phyloP scores from a whole-genome alignment of 169 alveolate species.

The Theileria parva region DNA sequence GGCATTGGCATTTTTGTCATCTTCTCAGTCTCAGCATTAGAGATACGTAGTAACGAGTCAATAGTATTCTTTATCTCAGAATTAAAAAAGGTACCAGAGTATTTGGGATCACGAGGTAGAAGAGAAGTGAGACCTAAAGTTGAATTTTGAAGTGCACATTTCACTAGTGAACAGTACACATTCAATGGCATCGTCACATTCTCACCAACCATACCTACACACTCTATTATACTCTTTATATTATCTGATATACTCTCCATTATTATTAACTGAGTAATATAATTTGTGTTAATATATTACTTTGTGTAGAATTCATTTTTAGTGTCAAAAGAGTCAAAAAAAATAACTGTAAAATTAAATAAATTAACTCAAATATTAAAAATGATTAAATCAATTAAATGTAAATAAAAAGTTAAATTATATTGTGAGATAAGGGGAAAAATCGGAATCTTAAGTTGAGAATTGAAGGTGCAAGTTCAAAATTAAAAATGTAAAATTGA shows the following conservation, averaged over 20 bases:
- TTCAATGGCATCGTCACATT: conserved; percentile 54
- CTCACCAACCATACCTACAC: conserved; percentile 18
- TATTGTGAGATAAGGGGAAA: not conserved
- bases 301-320: not conserved
- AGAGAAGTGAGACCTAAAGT: conserved; percentile 22
- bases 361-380: not conserved
- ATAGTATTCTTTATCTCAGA: conserved; percentile 10
- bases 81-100: not conserved
- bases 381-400: not conserved
- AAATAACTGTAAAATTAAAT: not conserved
- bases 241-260: not conserved
- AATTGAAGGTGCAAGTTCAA: conserved; percentile 2
- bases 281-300: not conserved
- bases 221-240: not conserved
- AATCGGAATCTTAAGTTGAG: not conserved
- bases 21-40: conserved; percentile 6
- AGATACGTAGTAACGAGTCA: conserved; percentile 4
- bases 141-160: conserved; percentile 60
- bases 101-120: not conserved
- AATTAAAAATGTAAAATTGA: not conserved
- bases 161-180: conserved; percentile 66
- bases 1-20: conserved; percentile 13
- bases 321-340: not conserved
- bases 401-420: not conserved
- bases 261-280: not conserved